Conservation (phyloP, 169 alveolate species). For the Babesia bigemina region DNA sequence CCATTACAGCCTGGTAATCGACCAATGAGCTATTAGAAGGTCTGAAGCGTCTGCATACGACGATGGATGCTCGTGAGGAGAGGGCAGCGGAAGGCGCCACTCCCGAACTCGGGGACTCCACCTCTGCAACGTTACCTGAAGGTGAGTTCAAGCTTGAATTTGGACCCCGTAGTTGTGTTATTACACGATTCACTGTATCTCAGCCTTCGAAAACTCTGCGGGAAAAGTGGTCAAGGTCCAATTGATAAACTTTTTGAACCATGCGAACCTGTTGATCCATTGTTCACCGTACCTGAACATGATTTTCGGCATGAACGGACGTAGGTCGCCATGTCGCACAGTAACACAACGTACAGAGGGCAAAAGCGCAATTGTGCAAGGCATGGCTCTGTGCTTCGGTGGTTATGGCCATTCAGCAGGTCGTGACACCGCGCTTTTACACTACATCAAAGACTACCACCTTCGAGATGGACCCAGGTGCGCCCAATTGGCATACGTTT, state of each 20-base stretch:
- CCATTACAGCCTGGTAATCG: too few species aligned
- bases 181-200: neutral
- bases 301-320: constrained; percentile 81
- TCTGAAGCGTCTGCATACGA: too few species aligned
- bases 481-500: constrained; percentile 15
- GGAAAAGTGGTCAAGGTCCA: constrained; percentile 75
- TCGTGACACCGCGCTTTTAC: constrained; percentile 68
- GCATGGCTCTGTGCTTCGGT: constrained; percentile 79
- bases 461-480: constrained; percentile 72
- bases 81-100: too few species aligned
- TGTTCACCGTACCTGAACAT: constrained; percentile 74
- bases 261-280: constrained; percentile 72
- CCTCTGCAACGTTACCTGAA: neutral
- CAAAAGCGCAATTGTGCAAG: constrained; percentile 82
- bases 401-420: constrained; percentile 79
- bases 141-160: neutral
- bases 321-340: constrained; percentile 26
- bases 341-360: constrained; percentile 45
- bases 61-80: too few species aligned
- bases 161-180: neutral
- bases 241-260: constrained; percentile 75
- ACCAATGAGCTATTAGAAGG: too few species aligned
- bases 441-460: constrained; percentile 79
- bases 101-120: neutral
- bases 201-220: constrained; percentile 66